Percentiles rank a stretch among this genome's conserved stretches.
phyloP scores from a whole-genome alignment of 2,329 filamentous ascomycete genomes.

The Penicillium oxalicum region DNA sequence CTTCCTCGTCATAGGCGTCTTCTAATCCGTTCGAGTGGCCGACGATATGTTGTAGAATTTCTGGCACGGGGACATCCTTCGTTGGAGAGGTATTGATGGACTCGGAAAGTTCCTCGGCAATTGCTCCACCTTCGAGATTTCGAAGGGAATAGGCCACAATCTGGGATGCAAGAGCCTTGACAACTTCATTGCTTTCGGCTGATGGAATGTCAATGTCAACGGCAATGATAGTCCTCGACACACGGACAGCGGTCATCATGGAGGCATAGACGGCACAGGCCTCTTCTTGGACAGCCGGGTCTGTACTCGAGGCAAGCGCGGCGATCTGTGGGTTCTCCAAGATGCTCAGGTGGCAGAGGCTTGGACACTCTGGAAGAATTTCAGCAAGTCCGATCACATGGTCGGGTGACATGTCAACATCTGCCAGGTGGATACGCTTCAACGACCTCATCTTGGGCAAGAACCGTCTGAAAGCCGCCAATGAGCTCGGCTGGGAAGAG shows the following conservation, averaged over 20 bases:
- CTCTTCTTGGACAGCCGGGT: constrained; percentile 79
- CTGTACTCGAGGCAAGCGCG: constrained; percentile 68
- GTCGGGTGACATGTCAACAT: constrained; percentile 76
- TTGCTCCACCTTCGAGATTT: constrained; percentile 77
- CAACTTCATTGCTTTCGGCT: constrained; percentile 66
- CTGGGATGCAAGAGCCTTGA: constrained; percentile 16
- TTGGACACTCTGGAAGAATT: constrained; percentile 74
- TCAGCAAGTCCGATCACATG: constrained; percentile 89
- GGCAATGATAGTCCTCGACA: constrained; percentile 77
- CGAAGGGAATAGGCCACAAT: constrained; percentile 60
- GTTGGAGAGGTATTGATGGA: constrained; percentile 42
- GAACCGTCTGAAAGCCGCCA: constrained; percentile 71
- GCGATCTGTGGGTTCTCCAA: constrained; percentile 64
- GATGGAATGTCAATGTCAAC: constrained; percentile 87
- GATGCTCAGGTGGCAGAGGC: constrained; percentile 79
- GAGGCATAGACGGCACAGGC: constrained; percentile 91
- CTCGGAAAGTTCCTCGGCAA: constrained; percentile 51
- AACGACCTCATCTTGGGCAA: constrained; percentile 71
- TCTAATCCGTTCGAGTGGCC: constrained; percentile 56
- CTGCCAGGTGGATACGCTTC: constrained; percentile 78
- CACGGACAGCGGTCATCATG: constrained; percentile 75
- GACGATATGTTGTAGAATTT: constrained; percentile 80
- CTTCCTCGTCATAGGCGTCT: constrained; percentile 51
- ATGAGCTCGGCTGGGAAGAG: constrained; percentile 63
- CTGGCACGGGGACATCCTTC: constrained; percentile 59